Percentiles rank a stretch among this genome's conserved stretches.
Conservation (phyloP, 495 filamentous ascomycete genomes). For the Penicillium flavigenum region DNA sequence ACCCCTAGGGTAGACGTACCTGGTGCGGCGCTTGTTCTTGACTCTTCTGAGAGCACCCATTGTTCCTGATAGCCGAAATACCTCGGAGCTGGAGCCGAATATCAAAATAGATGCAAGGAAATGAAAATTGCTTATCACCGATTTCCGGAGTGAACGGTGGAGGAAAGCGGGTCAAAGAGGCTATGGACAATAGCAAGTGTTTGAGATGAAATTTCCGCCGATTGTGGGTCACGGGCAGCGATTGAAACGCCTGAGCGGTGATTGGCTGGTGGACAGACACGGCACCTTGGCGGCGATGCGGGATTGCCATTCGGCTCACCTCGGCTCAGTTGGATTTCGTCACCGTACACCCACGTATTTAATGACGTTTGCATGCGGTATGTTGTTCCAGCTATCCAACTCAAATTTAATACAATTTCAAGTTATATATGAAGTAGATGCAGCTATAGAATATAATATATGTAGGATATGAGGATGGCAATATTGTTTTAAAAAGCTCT, state of each 20-base stretch:
- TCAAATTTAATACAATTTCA: background rate
- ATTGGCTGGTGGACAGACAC: constrained; percentile 42
- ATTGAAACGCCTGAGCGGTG: constrained; percentile 31
- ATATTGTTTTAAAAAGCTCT: background rate
- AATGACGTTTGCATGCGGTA: constrained; percentile 45
- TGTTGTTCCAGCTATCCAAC: constrained; percentile 13
- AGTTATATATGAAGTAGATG: background rate
- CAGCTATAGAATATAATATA: background rate
- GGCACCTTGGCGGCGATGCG: constrained; percentile 39
- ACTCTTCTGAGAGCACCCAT: constrained; percentile 57
- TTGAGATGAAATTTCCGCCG: constrained; percentile 33
- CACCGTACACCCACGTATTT: constrained; percentile 36
- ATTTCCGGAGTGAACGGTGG: constrained; percentile 42
- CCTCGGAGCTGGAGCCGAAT: constrained; percentile 23
- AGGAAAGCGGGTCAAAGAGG: constrained; percentile 33
- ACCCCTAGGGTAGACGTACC: constrained; percentile 37
- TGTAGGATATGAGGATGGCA: background rate
- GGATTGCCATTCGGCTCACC: constrained; percentile 61
- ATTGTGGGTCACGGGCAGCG: constrained; percentile 28
- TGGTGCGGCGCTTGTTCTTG: constrained; percentile 60
- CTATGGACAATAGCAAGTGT: constrained; percentile 15
- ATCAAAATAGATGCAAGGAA: constrained; percentile 17
- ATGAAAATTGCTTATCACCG: constrained; percentile 41
- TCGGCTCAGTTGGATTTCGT: constrained; percentile 45
- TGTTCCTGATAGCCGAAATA: constrained; percentile 24